A percentile compares a stretch with the other conserved stretches of the same genome.
These are phyloP conservation scores for Cladorrhinum sp. DNA, from an alignment of 2,329 filamentous ascomycete genomes.

Conservation along the genomic window DNA sequence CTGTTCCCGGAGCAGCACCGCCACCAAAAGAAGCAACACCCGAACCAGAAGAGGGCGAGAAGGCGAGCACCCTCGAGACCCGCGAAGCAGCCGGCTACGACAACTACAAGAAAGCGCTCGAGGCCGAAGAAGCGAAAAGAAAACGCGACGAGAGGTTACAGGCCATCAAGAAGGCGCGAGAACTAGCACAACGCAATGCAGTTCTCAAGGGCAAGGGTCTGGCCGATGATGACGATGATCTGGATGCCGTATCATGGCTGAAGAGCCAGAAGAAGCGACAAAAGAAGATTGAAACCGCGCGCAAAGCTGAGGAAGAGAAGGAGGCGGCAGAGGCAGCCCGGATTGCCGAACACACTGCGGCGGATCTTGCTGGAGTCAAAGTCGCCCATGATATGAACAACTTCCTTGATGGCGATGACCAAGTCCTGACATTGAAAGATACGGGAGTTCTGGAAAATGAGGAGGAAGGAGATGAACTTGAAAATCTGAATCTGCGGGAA, in stretches of 20 bases:
- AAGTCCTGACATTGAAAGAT: constrained; percentile 93
- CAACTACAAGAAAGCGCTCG: constrained; percentile 65
- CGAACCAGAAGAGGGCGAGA: constrained; percentile 51
- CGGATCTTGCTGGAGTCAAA: constrained; percentile 84
- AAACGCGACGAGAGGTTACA: constrained; percentile 77
- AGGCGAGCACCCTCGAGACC: constrained; percentile 78
- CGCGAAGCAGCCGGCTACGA: constrained; percentile 70
- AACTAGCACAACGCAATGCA: constrained; percentile 72
- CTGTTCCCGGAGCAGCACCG: constrained; percentile 66
- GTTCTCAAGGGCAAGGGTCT: constrained; percentile 80
- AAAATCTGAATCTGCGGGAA: constrained; percentile 70
- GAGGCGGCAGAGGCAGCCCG: constrained; percentile 69
- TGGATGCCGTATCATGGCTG: constrained; percentile 84
- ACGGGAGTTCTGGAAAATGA: constrained; percentile 79
- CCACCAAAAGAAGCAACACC: constrained; percentile 37
- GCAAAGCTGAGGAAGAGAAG: constrained; percentile 70
- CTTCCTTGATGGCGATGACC: constrained; percentile 79
- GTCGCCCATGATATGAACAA: constrained; percentile 83
- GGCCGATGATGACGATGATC: constrained; percentile 69
- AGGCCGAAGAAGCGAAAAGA: constrained; percentile 72
- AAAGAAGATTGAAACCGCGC: constrained; percentile 80
- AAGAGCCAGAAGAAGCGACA: constrained; percentile 88
- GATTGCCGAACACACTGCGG: constrained; percentile 70
- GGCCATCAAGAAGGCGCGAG: constrained; percentile 82
- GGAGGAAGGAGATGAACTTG: constrained; percentile 86